phyloP scores from a whole-genome alignment of 345 rosid genomes.

The Salix purpurea region DNA sequence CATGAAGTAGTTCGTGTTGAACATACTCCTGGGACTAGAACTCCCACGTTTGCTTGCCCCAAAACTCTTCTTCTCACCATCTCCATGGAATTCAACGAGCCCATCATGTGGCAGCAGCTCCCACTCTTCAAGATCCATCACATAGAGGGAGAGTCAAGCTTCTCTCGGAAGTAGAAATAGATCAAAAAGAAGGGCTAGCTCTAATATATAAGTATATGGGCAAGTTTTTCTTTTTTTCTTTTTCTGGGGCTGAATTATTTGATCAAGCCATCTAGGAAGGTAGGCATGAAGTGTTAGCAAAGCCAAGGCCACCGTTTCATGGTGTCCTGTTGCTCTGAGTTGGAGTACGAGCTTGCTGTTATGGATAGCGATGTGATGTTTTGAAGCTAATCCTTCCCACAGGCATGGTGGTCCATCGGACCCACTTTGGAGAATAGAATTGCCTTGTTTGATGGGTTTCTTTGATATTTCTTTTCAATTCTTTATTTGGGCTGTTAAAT shows the following conservation, averaged over 20 bases:
- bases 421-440: constrained; percentile 22
- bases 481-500: not conserved
- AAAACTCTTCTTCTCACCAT: constrained; percentile 25
- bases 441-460: constrained; percentile 6
- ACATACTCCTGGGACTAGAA: constrained; percentile 20
- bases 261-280: constrained; percentile 28
- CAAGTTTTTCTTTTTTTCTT: too few relatives aligned
- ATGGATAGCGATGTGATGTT: constrained; percentile 1
- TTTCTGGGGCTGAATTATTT: constrained; percentile 19
- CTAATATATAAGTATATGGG: not conserved
- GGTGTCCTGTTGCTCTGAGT: constrained; percentile 32
- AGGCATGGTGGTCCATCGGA: constrained; percentile 29
- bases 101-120: constrained; percentile 59
- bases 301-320: constrained; percentile 27
- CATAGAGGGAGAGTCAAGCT: not conserved
- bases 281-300: constrained; percentile 23
- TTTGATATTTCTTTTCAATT: constrained; percentile 23
- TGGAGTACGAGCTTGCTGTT: not conserved
- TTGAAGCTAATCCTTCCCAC: constrained; percentile 31
- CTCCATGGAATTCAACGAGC: constrained; percentile 41
- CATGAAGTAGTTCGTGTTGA: constrained; percentile 61
- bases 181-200: not conserved
- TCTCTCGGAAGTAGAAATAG: constrained; percentile 1
- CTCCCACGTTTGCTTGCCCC: constrained; percentile 13
- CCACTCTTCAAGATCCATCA: constrained; percentile 95